Evolutionary conservation across 2,329 filamentous ascomycete species (phyloP).

Genomic region (Hymenoscyphus albidus): DNA sequence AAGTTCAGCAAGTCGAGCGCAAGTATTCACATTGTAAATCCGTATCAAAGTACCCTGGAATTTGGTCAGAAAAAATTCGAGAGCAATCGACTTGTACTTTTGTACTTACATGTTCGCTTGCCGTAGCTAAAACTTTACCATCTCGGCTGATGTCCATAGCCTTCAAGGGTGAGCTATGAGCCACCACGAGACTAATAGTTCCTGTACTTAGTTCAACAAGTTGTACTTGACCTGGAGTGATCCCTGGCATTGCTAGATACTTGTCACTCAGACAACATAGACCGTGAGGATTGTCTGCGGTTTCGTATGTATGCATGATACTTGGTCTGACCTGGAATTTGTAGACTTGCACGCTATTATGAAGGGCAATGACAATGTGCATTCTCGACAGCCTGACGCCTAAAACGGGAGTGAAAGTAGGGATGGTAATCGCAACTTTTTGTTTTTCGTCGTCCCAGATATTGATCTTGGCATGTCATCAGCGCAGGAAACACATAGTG

Average conservation of each 20-base stretch:
- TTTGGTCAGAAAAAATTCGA: constrained; percentile 4
- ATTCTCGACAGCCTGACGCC: constrained; percentile 73
- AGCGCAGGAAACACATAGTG: constrained; percentile 9
- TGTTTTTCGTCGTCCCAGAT: constrained; percentile 89
- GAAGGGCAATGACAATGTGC: constrained; percentile 74
- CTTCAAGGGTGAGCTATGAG: constrained; percentile 74
- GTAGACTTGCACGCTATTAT: constrained; percentile 79
- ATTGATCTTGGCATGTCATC: constrained; percentile 52
- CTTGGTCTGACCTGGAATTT: constrained; percentile 69
- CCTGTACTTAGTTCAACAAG: constrained; percentile 73
- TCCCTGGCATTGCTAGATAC: constrained; percentile 79
- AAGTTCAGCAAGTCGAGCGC: constrained; percentile 77
- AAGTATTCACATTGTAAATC: constrained; percentile 76
- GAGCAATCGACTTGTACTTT: constrained; percentile 23
- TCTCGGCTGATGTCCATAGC: constrained; percentile 78
- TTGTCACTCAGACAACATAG: constrained; percentile 73
- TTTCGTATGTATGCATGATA: constrained; percentile 74
- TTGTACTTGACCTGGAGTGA: constrained; percentile 83
- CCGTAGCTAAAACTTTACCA: constrained; percentile 79
- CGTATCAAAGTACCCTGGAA: constrained; percentile 79
- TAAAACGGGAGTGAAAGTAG: constrained; percentile 75
- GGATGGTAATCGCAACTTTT: constrained; percentile 70
- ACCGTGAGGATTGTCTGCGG: constrained; percentile 77
- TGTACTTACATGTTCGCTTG: constrained; percentile 67
- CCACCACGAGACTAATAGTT: constrained; percentile 90